Base-by-base conservation (phyloP, 345 rosid species). In the Moricandia moricandioides region DNA sequence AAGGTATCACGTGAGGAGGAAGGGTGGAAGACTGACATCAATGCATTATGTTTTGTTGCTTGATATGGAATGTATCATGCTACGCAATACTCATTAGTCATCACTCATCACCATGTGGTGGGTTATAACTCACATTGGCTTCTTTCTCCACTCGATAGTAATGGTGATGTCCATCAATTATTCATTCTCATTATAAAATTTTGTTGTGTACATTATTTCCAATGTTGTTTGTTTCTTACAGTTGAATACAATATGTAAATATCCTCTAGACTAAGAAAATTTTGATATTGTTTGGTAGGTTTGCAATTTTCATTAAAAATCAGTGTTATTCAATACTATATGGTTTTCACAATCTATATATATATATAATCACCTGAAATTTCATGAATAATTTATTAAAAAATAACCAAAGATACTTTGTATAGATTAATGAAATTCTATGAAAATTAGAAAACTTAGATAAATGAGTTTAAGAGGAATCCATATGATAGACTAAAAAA, bases 41-140 rank as follows among this genome's bases (percentile, higher is more conserved):
- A 57, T 71, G 67, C 67, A 65, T 78, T 71, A 72, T 78, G 77
- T 59, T 30, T 65, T 65, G 77, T 78, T 59, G 72, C 77, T 66
- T 60, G 35, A 58, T 26, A 66, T 78, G 77, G 77, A 72, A 39
- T 78, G 77, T 71, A 78, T 37, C 81, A 70, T n/a, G 56, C 21
- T 43, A 37, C 57, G 27, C 72, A 35, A 45, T 47, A 71, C 80
- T 71, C 80, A 71, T 77, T 34, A 57, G 61, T 56, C 16, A 56
- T 56, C 62, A 71, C 56, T 56, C 16, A 56, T 56, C 62, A 71
- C 56, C 72, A 71, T 71, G 81, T 78, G 76, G 71, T 77, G 62
- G 65, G 70, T 76, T 63, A 54, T 76, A 62, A 54, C 70, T 76
- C 71, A 11, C 61, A 45, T 56, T 77, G 80, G 75, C 75, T 12